Evolutionary conservation across 345 rosid genomes (phyloP), one percentile per base, ranked within the genome.

Genomic region (Eucalyptus regnans): DNA sequence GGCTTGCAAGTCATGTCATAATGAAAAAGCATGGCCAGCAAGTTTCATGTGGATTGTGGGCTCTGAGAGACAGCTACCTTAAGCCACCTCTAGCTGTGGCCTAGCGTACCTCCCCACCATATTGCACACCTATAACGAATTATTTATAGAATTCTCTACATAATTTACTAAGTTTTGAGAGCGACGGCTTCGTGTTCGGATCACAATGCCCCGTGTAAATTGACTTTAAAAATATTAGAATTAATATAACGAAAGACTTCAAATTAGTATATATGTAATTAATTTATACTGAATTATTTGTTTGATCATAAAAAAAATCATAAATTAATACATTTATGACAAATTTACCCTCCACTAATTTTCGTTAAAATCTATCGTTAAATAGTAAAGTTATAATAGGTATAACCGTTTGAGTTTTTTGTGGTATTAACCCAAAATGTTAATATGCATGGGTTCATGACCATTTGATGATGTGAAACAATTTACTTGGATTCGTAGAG

Each of bases 291-390:
- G 12, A 27, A 12, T 6, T 27, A 56, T 22, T 23, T 23, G 1
- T 56, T 56, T 23, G 27, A 56, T 23, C 62, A 52, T 56, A 43
- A 43, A 56, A 22, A 51, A 56, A 22, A 22, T 23, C 3, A 56
- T 9, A 22, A 23, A 9, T 56, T 56, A 4, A 23, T 56, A 56
- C 1, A 9, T 9, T 56, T 4, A 1, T 4, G 1, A 56, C 1
- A 56, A 56, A 56, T 23, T 9, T 9, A 56, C 0, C 12, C 0
- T 4, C 0, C 1, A 0, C 1, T 7, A 18, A 52, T 18, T 52
- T 3, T 18, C 7, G 0, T 18, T 7, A 52, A 18, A 52, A 52
- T 56, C 23, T 22, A 56, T 22, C 1, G 3, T 16, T 6, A 51
- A 51, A 56, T 22, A 22, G 1, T 56, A 18, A 52, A 52, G 1